These are phyloP conservation scores for Pseudevernia furfuracea DNA, from an alignment of 495 filamentous ascomycete genomes.

Conservation along the genomic window DNA sequence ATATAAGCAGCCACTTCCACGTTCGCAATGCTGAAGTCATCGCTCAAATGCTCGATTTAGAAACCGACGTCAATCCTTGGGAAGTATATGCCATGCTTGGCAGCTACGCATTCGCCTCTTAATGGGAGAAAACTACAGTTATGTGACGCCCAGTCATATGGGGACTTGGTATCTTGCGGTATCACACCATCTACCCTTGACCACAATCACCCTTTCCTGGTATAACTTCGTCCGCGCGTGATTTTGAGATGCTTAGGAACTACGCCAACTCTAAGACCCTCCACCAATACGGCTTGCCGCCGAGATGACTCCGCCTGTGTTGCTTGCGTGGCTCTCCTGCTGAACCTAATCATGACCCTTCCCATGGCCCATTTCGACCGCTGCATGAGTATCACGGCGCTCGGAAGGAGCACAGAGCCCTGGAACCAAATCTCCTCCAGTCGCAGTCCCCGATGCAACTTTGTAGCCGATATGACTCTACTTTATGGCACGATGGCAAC, in stretches of 20 bases:
- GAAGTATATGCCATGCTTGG: constrained; percentile 33
- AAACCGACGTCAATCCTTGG: constrained; percentile 24
- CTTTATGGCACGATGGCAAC: too few species aligned
- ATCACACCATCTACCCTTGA: not conserved
- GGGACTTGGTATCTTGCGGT: not conserved
- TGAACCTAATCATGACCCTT: not conserved
- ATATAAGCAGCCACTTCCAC: constrained; percentile 26
- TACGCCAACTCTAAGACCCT: not conserved
- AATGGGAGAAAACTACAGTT: not conserved
- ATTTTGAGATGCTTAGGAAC: not conserved
- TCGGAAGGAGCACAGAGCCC: not conserved
- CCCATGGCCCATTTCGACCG: not conserved
- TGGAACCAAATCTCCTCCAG: too few species aligned
- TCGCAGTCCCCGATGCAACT: too few species aligned
- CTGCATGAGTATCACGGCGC: too few species aligned
- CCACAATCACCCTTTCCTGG: not conserved
- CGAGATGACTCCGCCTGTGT: not conserved
- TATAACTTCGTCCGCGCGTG: not conserved
- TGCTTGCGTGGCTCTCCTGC: not conserved
- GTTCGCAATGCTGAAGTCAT: constrained; percentile 28
- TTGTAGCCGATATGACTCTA: too few species aligned
- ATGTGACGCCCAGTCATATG: not conserved
- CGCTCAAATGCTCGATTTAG: constrained; percentile 22
- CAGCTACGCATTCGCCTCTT: constrained; percentile 29
- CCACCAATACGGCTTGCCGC: not conserved